Base-by-base conservation (phyloP, 208 protist genomes). In the Strigomonas galati region DNA sequence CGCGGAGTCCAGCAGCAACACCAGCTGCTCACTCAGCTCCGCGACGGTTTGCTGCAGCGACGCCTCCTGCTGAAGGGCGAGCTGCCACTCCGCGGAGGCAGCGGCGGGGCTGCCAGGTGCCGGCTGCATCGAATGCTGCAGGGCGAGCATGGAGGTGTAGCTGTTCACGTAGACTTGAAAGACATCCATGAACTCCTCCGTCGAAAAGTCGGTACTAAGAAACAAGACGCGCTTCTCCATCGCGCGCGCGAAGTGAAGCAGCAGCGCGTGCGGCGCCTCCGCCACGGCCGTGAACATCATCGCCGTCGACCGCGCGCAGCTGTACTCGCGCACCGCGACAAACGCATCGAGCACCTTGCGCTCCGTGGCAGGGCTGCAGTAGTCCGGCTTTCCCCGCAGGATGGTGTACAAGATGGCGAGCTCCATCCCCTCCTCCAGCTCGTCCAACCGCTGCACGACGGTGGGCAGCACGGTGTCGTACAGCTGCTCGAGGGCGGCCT, bases 201-300 rank as follows among this genome's bases (percentile, higher is more conserved):
- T 81, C 15, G 80, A 91, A 71, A 91, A 93, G 70, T 93, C 86
- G 6, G 84, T 89, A 0, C 82, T 71, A 6, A 95, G 76, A 62
- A 92, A 95, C 12, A 95, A 61, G 2, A 84, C 78, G 19, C 89
- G 74, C 10, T 79, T 68, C 48, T 77, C 81, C 76, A 93, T 83
- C 26, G 57, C 67, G 51, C 87, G 79, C 17, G 83, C 73, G 35
- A 88, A 54, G 43, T 49, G 43, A 55, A 90, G 60, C 19, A 71
- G 53, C 17, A 67, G 62, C 21, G 10, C n/a, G 30, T 40, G 56
- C 26, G 6, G 26, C 28, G 26, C 12, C 21, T 48, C 35, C 31
- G 56, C 52, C 6, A 72, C 66, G 6, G 84, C 78, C 21, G 82
- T 71, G 66, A 91, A 92, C 65, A 92, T 68, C 72, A 93, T 81